Conservation (phyloP, 371 early-diverging fungal genomes). For the Mortierella sp. region DNA sequence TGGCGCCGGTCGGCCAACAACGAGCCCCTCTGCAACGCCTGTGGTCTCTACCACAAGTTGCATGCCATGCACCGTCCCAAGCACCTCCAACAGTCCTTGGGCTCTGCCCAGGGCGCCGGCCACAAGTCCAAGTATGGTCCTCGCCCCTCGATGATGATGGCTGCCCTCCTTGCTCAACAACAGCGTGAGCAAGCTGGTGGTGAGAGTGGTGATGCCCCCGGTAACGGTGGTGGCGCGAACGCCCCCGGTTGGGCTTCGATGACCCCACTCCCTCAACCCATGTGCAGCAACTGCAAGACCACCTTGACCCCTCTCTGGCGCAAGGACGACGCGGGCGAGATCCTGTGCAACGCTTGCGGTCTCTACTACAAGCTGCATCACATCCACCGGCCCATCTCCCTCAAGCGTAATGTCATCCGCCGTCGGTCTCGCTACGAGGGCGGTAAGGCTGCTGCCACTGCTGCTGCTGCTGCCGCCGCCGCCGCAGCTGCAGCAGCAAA, state of each 20-base stretch:
- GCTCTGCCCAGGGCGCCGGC: conserved; percentile 15
- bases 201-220: neutral
- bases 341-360: conserved; percentile 97
- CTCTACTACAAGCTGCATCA: conserved; percentile 95
- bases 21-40: conserved; percentile 95
- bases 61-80: conserved; percentile 81
- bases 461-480: conserved; percentile 3
- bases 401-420: conserved; percentile 88
- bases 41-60: conserved; percentile 93
- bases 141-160: conserved; percentile 13
- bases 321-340: conserved; percentile 81
- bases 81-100: conserved; percentile 47
- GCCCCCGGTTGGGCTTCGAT: neutral
- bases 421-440: conserved; percentile 83
- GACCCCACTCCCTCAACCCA: conserved; percentile 55
- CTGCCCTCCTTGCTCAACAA: neutral
- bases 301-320: conserved; percentile 97
- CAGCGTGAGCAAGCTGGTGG: neutral
- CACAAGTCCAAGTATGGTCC: conserved; percentile 32
- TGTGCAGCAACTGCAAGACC: conserved; percentile 91
- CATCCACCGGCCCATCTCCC: conserved; percentile 81
- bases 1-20: conserved; percentile 94
- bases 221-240: conserved; percentile 11
- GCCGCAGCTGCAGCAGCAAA: neutral
- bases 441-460: conserved; percentile 30